Percentiles rank a stretch among this genome's conserved stretches.
These are phyloP conservation scores for Talaromyces amestolkiae DNA, from an alignment of 2,329 filamentous ascomycete species.

Conservation along the genomic window DNA sequence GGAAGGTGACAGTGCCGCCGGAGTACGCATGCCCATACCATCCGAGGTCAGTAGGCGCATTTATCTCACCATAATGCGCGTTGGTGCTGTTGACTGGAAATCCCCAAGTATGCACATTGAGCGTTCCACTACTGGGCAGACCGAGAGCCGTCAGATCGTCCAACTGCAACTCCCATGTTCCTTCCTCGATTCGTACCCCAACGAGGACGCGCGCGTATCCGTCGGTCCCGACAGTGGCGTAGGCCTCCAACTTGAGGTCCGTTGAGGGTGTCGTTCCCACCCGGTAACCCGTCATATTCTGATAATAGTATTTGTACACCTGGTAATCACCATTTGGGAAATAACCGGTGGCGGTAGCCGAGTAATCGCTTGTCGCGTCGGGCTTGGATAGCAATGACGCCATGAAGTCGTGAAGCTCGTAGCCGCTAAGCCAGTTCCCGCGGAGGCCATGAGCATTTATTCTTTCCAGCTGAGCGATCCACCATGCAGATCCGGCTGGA, in stretches of 20 bases:
- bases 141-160: constrained; percentile 34
- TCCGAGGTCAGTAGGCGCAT: constrained; percentile 34
- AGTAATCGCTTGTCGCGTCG: constrained; percentile 25
- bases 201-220: constrained; percentile 36
- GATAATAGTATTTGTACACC: constrained; percentile 50
- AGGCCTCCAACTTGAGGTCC: constrained; percentile 41
- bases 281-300: constrained; percentile 45
- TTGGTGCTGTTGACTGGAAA: constrained; percentile 21
- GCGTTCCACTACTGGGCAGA: constrained; percentile 30
- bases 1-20: constrained; percentile 37
- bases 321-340: constrained; percentile 45
- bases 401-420: constrained; percentile 44
- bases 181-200: constrained; percentile 32
- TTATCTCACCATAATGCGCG: constrained; percentile 29
- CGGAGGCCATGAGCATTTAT: constrained; percentile 43
- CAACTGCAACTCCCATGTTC: constrained; percentile 37
- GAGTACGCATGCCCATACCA: constrained; percentile 34
- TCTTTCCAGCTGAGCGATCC: constrained; percentile 49
- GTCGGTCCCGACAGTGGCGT: constrained; percentile 34
- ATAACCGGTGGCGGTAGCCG: constrained; percentile 34
- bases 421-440: constrained; percentile 46
- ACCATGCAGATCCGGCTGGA: constrained; percentile 45
- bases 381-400: constrained; percentile 31
- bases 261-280: constrained; percentile 36
- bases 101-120: constrained; percentile 34